Evolutionary conservation across 176 grass and related monocot species (phyloP), one percentile per base, ranked within the genome.

Genomic region (Aegilops longissima): DNA sequence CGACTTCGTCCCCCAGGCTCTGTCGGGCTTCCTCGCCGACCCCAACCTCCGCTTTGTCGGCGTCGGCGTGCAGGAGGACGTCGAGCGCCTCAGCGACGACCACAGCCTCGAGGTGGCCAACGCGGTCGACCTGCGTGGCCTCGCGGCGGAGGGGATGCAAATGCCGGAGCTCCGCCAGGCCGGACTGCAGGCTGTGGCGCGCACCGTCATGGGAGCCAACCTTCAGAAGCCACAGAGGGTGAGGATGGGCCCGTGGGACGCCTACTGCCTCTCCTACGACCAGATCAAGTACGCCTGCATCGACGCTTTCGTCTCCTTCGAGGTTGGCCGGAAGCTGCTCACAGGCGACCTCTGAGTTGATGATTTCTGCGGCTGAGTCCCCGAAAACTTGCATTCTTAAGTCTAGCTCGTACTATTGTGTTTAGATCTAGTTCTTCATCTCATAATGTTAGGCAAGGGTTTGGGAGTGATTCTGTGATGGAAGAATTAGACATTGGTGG

Each of bases 271-370:
- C 70, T 72, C 33, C 51, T 0, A 20, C 16, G 65, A 82, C 18
- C 94, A 92, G 74, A 92, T 92, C 65, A 12, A 6, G 51, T 85
- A 87, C 36, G 92, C 89, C 30, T 90, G 83, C 65, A 42, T 88
- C 67, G 92, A 94, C 63, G 90, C 90, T 42, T 97, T 90, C 83
- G 35, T 87, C 70, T 92, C 87, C 25, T 94, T 83, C 49, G 83
- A 87, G 74, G 29, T 94, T 30, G 92, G 90, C 51, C 62, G 65
- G 76, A 79, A 66, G 79, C 87, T 97, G 79, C 56, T 84, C 42
- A 25, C 6, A 54, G 51, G 51, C 51, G 51, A 54, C 16, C 14
- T 18, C 16, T 54, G 51, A 54, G 51, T 54, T 54, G 51, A 54
- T 54, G 51, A 54, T 54, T 54, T 54, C 51, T 54, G 51, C 51